These are phyloP conservation scores for Clonostachys sp. DNA, from an alignment of 2,329 filamentous ascomycete genomes.

Conservation along the genomic window DNA sequence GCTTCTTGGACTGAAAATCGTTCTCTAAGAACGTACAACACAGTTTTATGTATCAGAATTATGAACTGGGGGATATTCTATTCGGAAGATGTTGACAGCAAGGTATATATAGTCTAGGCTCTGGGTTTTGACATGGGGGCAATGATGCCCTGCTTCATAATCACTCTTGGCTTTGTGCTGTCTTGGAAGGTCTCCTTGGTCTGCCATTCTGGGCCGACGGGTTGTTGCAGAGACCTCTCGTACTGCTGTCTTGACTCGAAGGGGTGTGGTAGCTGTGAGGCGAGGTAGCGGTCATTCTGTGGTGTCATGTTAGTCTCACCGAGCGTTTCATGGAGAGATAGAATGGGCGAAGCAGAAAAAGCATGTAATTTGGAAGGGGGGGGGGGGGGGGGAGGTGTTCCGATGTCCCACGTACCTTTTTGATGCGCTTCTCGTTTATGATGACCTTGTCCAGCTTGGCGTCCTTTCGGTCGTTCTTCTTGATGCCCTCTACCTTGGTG, in stretches of 20 bases:
- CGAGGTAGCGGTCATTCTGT: conserved; percentile 82
- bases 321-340: not conserved
- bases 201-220: conserved; percentile 89
- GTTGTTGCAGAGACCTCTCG: conserved; percentile 79
- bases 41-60: no score
- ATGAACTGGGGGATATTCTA: no score
- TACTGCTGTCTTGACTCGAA: conserved; percentile 88
- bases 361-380: not conserved
- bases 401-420: conserved; percentile 59
- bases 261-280: conserved; percentile 77
- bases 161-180: conserved; percentile 79
- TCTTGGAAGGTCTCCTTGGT: conserved; percentile 95
- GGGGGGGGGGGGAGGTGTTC: not conserved
- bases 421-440: conserved; percentile 84
- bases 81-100: no score
- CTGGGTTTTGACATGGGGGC: conserved; percentile 78
- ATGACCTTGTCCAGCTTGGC: conserved; percentile 80
- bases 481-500: conserved; percentile 67
- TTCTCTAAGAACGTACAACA: no score
- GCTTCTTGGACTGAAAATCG: no score
- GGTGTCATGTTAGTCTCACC: not conserved
- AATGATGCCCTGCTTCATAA: conserved; percentile 90
- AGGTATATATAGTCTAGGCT: conserved; percentile 13
- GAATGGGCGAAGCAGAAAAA: not conserved
- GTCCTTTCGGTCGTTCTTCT: conserved; percentile 74